These are phyloP conservation scores for Suhomyces emberorum DNA, from an alignment of 805 yeast genomes.

Conservation along the genomic window DNA sequence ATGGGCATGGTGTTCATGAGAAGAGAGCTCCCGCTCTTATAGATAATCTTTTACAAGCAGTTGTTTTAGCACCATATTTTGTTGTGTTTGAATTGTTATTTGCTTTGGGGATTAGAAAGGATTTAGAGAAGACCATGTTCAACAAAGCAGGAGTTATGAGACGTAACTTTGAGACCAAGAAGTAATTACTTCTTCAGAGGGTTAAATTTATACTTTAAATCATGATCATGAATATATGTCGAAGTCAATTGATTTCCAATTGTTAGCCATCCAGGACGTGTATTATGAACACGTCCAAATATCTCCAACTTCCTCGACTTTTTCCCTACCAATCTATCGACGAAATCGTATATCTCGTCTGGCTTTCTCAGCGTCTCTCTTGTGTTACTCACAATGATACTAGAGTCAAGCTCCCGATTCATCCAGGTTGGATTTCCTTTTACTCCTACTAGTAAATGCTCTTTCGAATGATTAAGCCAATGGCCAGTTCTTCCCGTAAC, in stretches of 20 bases:
- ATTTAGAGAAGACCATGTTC: conserved; percentile 49
- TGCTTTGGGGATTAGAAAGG: conserved; percentile 56
- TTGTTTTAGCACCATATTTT: conserved; percentile 88
- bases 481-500: conserved; percentile 97
- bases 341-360: conserved; percentile 80
- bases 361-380: conserved; percentile 91
- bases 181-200: background rate
- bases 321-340: conserved; percentile 78
- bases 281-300: conserved; percentile 83
- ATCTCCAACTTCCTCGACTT: conserved; percentile 79
- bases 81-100: conserved; percentile 77
- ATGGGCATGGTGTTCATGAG: conserved; percentile 85
- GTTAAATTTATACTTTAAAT: conserved; percentile 45
- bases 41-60: conserved; percentile 79
- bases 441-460: conserved; percentile 79
- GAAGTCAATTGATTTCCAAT: conserved; percentile 77
- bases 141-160: conserved; percentile 40
- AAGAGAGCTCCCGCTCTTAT: conserved; percentile 80
- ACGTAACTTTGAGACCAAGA: conserved; percentile 15
- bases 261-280: conserved; percentile 86
- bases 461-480: conserved; percentile 94
- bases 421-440: conserved; percentile 82
- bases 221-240: conserved; percentile 54
- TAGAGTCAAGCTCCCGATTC: conserved; percentile 62
- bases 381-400: conserved; percentile 75